These are phyloP conservation scores for Zelopaecilomyces penicillatus DNA, from an alignment of 2,329 filamentous ascomycete genomes.

Conservation along the genomic window DNA sequence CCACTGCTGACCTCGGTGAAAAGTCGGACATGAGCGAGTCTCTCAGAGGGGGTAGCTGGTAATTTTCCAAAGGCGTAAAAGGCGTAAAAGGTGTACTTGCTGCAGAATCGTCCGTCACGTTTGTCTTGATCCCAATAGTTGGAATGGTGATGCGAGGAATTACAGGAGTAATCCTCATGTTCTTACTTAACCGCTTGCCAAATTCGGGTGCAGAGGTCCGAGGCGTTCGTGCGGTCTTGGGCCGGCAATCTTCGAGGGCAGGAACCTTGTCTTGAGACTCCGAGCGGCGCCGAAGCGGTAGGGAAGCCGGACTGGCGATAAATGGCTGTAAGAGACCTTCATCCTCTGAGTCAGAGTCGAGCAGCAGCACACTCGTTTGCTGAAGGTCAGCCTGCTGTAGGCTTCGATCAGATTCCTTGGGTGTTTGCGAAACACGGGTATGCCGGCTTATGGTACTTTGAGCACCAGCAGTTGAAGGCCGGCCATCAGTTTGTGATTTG, in stretches of 20 bases:
- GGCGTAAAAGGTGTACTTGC: conserved; percentile 17
- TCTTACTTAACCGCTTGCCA: conserved; percentile 23
- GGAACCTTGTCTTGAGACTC: conserved; percentile 3
- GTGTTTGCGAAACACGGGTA: conserved; percentile 46
- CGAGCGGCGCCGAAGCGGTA: not conserved
- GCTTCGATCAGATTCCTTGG: conserved; percentile 38
- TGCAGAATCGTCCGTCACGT: conserved; percentile 11
- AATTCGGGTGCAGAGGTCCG: conserved; percentile 13
- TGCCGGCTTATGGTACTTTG: conserved; percentile 48
- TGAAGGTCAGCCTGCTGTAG: conserved; percentile 43
- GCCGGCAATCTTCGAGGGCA: conserved; percentile 3
- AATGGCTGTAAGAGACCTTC: conserved; percentile 21
- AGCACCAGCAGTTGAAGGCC: conserved; percentile 29
- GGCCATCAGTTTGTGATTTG: conserved; percentile 13
- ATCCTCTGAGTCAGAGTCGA: conserved; percentile 51
- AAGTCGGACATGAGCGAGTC: conserved; percentile 30
- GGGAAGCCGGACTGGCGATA: too few species aligned
- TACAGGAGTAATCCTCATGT: conserved; percentile 30
- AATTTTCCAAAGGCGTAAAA: conserved; percentile 9
- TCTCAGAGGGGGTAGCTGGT: conserved; percentile 16
- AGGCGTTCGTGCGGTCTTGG: conserved; percentile 14
- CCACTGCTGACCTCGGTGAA: conserved; percentile 26
- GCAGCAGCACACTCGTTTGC: conserved; percentile 46
- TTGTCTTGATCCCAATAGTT: conserved; percentile 9
- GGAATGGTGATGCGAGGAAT: conserved; percentile 37